Evolutionary conservation across 257 asterid genomes (phyloP).

Genomic region (Nicotiana sylvestris): DNA sequence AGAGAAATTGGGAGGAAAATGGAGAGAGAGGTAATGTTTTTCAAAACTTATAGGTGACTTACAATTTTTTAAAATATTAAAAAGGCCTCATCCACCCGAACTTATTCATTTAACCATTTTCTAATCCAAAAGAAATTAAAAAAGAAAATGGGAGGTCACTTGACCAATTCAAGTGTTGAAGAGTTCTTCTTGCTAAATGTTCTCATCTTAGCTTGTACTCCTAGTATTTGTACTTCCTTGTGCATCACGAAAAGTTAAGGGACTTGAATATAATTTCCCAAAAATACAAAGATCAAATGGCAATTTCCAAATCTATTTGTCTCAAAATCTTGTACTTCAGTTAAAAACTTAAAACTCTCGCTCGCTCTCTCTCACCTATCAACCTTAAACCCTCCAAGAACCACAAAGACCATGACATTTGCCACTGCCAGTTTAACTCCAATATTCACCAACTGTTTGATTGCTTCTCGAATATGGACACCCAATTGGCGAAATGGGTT

Average conservation of each 20-base stretch:
- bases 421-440: conserved; percentile 35
- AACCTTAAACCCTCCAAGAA: conserved; percentile 18
- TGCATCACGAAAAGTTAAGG: background rate
- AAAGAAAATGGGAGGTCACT: too few relatives aligned
- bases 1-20: too few relatives aligned
- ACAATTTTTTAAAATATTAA: too few relatives aligned
- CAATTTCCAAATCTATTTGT: background rate
- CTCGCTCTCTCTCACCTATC: background rate
- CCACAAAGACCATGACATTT: conserved; percentile 18
- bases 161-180: too few relatives aligned
- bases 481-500: conserved; percentile 33
- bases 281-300: background rate
- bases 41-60: too few relatives aligned
- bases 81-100: too few relatives aligned
- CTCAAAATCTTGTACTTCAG: background rate
- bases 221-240: background rate
- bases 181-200: too few relatives aligned
- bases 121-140: too few relatives aligned
- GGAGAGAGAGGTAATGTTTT: too few relatives aligned
- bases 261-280: background rate
- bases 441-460: conserved; percentile 22
- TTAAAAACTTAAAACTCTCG: too few relatives aligned
- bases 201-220: background rate
- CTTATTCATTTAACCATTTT: too few relatives aligned
- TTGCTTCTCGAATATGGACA: conserved; percentile 34